Evolutionary conservation across 306 rosid genomes (phyloP).

Genomic region (Gillenia trifoliata): DNA sequence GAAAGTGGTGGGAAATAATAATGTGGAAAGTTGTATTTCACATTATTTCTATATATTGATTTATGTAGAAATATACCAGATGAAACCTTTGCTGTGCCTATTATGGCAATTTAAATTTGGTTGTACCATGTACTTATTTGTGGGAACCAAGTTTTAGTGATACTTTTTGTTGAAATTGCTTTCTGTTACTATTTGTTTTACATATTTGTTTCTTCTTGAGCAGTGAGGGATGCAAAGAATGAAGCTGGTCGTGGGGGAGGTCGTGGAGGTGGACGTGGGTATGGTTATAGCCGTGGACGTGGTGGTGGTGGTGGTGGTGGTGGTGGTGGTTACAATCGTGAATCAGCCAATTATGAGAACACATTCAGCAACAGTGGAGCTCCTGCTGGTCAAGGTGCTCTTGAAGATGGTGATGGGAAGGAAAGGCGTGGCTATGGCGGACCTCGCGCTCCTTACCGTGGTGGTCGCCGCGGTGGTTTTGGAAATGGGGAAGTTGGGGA

Average conservation of each 20-base stretch:
- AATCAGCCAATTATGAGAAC: conserved; percentile 41
- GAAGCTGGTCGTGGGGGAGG: conserved; percentile 69
- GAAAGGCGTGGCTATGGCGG: conserved; percentile 73
- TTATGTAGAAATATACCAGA: neutral
- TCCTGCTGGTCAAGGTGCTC: conserved; percentile 40
- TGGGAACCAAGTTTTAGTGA: neutral
- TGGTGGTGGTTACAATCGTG: conserved; percentile 47
- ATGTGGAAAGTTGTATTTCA: neutral
- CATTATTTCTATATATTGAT: neutral
- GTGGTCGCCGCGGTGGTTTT: conserved; percentile 79
- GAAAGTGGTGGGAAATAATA: neutral
- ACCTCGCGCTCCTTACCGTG: conserved; percentile 59
- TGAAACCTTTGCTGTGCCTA: neutral
- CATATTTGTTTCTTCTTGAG: conserved; percentile 4
- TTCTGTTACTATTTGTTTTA: neutral
- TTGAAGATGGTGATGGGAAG: conserved; percentile 65
- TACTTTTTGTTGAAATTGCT: neutral
- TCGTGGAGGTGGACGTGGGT: conserved; percentile 64
- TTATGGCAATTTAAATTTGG: neutral
- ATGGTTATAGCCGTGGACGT: conserved; percentile 36
- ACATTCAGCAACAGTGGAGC: conserved; percentile 32
- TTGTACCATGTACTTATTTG: neutral
- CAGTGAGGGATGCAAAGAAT: conserved; percentile 75
- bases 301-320: conserved; percentile 29
- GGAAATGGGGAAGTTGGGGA: conserved; percentile 71